Percentiles rank a stretch among this genome's conserved stretches.
phyloP scores from a whole-genome alignment of 2,329 filamentous ascomycete genomes.

The Albophoma yamanashiensis region DNA sequence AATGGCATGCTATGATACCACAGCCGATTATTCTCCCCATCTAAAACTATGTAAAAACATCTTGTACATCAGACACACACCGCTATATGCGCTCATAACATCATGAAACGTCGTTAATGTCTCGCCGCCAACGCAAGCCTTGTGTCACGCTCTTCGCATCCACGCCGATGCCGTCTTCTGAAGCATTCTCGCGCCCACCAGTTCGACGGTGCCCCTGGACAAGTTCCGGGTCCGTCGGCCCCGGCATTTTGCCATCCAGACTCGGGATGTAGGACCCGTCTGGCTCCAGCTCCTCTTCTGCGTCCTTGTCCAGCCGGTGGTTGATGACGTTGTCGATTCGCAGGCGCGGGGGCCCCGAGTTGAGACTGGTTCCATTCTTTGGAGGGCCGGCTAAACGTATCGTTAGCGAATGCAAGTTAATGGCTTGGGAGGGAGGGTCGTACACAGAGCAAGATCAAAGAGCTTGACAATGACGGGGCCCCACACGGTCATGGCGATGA shows the following conservation, averaged over 20 bases:
- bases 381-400: slow-evolving; percentile 20
- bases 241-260: not conserved
- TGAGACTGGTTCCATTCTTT: slow-evolving; percentile 23
- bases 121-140: not conserved
- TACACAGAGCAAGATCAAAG: slow-evolving; percentile 26
- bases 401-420: slow-evolving; percentile 8
- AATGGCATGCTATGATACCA: not conserved
- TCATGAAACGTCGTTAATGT: not conserved
- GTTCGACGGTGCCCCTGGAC: not conserved
- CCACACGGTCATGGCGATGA: slow-evolving; percentile 28
- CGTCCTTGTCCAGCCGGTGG: slow-evolving; percentile 11
- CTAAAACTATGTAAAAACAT: not conserved
- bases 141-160: not conserved
- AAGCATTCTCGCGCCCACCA: not conserved
- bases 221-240: not conserved
- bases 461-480: slow-evolving; percentile 28
- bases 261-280: not conserved
- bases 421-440: slow-evolving; percentile 5
- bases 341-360: slow-evolving; percentile 24
- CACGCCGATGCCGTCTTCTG: not conserved
- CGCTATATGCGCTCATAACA: not conserved
- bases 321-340: slow-evolving; percentile 29
- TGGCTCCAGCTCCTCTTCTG: slow-evolving; percentile 4
- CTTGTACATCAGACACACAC: not conserved
- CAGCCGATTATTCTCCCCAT: not conserved